A percentile compares a stretch with the other conserved stretches of the same genome.
These are phyloP conservation scores for Syzygium aqueum DNA, from an alignment of 345 rosid species.

Conservation along the genomic window DNA sequence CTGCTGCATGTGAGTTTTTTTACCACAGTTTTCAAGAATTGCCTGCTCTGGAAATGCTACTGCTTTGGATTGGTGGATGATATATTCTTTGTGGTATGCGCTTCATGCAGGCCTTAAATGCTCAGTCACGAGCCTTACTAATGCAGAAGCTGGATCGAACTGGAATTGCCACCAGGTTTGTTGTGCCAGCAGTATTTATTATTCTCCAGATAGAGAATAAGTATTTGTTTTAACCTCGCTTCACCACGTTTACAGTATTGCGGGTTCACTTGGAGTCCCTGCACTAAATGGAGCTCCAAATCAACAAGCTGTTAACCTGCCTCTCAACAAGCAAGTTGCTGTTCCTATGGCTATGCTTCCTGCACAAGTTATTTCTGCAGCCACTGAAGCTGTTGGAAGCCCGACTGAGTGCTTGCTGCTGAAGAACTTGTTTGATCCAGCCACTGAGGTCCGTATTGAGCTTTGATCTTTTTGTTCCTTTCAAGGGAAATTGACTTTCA, in stretches of 20 bases:
- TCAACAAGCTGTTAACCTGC: conserved; percentile 42
- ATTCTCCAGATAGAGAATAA: not conserved
- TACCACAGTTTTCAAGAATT: not conserved
- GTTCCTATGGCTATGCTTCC: conserved; percentile 47
- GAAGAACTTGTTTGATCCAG: conserved; percentile 93
- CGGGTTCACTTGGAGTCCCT: conserved; percentile 61
- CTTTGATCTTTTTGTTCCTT: not conserved
- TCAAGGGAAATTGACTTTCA: not conserved
- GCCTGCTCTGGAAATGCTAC: not conserved
- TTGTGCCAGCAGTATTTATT: conserved; percentile 1
- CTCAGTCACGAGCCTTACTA: conserved; percentile 78
- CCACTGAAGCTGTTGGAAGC: conserved; percentile 51
- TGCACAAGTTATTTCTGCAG: conserved; percentile 33
- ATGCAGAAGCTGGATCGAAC: conserved; percentile 93
- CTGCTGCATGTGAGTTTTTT: not conserved
- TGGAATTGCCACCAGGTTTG: conserved; percentile 68
- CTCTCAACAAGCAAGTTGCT: conserved; percentile 38
- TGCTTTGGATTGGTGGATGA: not conserved
- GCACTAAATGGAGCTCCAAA: conserved; percentile 46
- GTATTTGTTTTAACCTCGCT: not conserved
- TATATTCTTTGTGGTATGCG: not conserved
- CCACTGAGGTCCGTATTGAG: conserved; percentile 54
- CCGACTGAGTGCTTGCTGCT: conserved; percentile 84
- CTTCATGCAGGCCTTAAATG: conserved; percentile 62
- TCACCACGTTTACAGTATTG: conserved; percentile 37